Evolutionary conservation across 1,284 basidiomycete species (phyloP), one percentile per base, ranked within the genome.

Genomic region (Moniliophthora roreri): DNA sequence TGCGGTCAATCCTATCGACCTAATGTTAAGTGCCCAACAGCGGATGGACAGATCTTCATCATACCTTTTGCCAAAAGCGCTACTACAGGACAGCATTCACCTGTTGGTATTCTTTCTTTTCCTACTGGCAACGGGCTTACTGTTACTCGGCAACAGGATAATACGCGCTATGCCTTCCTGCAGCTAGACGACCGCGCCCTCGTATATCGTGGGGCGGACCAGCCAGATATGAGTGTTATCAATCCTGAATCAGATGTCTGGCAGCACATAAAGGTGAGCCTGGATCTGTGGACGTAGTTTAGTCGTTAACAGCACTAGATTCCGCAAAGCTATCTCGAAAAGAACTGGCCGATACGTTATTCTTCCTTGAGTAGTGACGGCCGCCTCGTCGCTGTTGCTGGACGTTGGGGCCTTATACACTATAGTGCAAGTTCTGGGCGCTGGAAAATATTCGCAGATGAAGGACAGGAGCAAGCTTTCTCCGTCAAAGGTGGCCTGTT

Each of bases 241-340:
- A 98, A 98, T 65, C 96, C 96, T n/a, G 95, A 98, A 65, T 93
- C 93, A 2, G 96, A 98, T 63, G 94, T 98, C 7, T 98, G 95
- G 94, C 93, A 98, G 62, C 89, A 93, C 71, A 90, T 98, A 68
- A 95, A 94, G 79, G 91, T 80, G 59, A 53, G 66, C 60, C 20
- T 40, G 32, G 23, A 37, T 24, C 54, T 16, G 48, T 21, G 51
- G 6, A 23, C n/a, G 11, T 11, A 15, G 37, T 24, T 53, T 57
- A 26, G 36, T 41, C 52, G 44, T 49, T 50, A 41, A 47, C 28
- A 47, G 39, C 32, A 38, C 18, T 48, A 91, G 86, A 84, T 99
- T n/a, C 97, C 97, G 0, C 84, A 90, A 62, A 75, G 77, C 18
- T 99, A 99, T 70, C 75, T 98, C 36, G 83, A 93, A 0, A 80